Conservation (phyloP, 2,329 filamentous ascomycete genomes). For the Ophiocordyceps sinensis region DNA sequence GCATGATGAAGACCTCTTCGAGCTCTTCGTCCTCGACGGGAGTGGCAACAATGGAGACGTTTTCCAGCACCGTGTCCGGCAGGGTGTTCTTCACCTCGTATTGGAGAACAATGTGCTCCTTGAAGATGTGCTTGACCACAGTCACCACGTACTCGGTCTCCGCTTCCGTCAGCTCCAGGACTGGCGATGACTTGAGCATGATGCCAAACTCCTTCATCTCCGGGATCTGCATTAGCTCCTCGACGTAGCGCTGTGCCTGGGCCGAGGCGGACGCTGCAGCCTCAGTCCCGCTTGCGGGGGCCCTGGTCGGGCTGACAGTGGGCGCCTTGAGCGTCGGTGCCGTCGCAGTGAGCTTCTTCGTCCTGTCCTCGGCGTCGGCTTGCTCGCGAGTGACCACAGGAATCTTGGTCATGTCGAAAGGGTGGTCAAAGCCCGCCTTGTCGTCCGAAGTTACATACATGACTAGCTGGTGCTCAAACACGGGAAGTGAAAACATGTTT, state of each 20-base stretch:
- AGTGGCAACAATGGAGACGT: conserved; percentile 70
- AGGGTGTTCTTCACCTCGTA: conserved; percentile 98
- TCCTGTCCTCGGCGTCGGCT: conserved; percentile 88
- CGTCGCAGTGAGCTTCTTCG: conserved; percentile 89
- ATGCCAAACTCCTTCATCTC: conserved; percentile 82
- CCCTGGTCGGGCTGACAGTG: conserved; percentile 62
- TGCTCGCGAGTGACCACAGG: conserved; percentile 92
- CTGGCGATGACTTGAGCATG: conserved; percentile 78
- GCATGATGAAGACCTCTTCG: conserved; percentile 89
- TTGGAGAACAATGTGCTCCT: conserved; percentile 88
- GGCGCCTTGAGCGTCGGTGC: conserved; percentile 91
- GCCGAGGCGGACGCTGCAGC: conserved; percentile 63
- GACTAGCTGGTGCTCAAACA: conserved; percentile 92
- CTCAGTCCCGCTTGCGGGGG: conserved; percentile 54
- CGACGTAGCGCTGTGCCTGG: conserved; percentile 74
- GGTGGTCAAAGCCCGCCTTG: conserved; percentile 65
- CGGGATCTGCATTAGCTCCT: conserved; percentile 76
- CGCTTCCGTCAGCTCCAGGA: conserved; percentile 85
- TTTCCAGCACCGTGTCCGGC: conserved; percentile 76
- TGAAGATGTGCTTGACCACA: conserved; percentile 94
- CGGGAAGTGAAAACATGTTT: conserved; percentile 86
- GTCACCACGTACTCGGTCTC: conserved; percentile 96
- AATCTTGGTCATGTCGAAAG: conserved; percentile 84
- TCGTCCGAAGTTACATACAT: conserved; percentile 94
- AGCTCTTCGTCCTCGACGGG: conserved; percentile 69